Percentiles rank a stretch among this genome's conserved stretches.
These are phyloP conservation scores for Claviceps purpurea DNA, from an alignment of 2,329 filamentous ascomycete species.

Conservation along the genomic window DNA sequence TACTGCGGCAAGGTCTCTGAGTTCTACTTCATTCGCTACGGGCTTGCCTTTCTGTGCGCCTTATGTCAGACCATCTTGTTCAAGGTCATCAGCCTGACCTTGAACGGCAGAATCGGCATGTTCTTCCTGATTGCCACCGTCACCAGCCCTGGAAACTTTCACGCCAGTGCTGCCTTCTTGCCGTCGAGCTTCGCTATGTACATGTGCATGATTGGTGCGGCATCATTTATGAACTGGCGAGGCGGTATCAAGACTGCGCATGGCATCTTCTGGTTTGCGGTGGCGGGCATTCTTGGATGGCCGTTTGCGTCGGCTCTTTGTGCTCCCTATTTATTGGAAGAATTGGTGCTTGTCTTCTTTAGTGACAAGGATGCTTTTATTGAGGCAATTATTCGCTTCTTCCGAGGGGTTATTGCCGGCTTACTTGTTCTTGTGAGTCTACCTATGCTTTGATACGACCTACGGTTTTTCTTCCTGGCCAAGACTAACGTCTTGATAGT, in stretches of 20 bases:
- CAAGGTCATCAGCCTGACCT: conserved; percentile 57
- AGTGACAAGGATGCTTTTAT: conserved; percentile 45
- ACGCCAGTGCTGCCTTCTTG: conserved; percentile 73
- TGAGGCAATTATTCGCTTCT: conserved; percentile 45
- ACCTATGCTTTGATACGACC: too few species aligned
- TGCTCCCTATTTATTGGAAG: conserved; percentile 69
- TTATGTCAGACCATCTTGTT: conserved; percentile 73
- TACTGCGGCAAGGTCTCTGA: conserved; percentile 41
- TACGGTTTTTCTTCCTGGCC: neutral
- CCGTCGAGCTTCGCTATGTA: conserved; percentile 98
- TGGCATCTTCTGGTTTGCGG: conserved; percentile 82
- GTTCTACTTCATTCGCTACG: conserved; percentile 76
- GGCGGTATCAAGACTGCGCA: conserved; percentile 65
- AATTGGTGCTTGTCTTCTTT: conserved; percentile 44
- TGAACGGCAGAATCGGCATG: conserved; percentile 74
- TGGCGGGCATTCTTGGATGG: conserved; percentile 81
- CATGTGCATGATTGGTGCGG: conserved; percentile 69
- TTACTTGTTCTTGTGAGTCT: conserved; percentile 52
- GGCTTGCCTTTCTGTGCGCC: conserved; percentile 64
- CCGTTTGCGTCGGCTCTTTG: conserved; percentile 80
- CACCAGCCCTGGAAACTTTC: conserved; percentile 83
- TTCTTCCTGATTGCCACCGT: conserved; percentile 69
- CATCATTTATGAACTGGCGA: conserved; percentile 83
- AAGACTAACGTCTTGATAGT: conserved; percentile 27
- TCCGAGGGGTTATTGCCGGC: conserved; percentile 54